Conservation (phyloP, 225 moss, liverwort and hornwort genomes). For the Polytrichum formosum region DNA sequence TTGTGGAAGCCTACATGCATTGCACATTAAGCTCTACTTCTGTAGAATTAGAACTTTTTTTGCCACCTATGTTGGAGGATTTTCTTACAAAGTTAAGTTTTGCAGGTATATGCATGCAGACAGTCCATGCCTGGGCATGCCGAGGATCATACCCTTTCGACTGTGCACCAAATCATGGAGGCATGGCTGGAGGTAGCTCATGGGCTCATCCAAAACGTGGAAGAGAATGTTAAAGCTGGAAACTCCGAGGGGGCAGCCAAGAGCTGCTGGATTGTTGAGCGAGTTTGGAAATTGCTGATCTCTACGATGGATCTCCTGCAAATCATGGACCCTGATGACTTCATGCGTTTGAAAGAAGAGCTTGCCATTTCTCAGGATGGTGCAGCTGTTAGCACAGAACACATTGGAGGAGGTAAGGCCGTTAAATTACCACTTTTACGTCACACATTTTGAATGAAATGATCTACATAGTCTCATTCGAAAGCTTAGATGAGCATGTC, state of each 20-base stretch:
- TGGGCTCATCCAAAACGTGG: constrained; percentile 51
- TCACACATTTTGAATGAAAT: not conserved
- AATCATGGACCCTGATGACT: constrained; percentile 88
- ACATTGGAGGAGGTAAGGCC: constrained; percentile 38
- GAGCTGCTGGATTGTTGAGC: constrained; percentile 77
- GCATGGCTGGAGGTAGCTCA: constrained; percentile 75
- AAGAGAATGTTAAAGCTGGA: constrained; percentile 38
- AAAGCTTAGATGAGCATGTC: no score
- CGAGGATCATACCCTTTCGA: constrained; percentile 75
- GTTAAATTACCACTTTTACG: not conserved
- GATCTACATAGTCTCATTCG: no score
- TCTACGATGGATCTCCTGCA: constrained; percentile 70
- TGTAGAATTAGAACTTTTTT: not conserved
- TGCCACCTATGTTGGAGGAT: not conserved
- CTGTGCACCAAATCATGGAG: constrained; percentile 86
- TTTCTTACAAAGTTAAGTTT: not conserved
- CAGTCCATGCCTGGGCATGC: constrained; percentile 56
- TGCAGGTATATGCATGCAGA: constrained; percentile 50
- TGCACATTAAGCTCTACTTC: no score
- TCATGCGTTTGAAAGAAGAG: constrained; percentile 75
- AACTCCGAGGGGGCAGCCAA: constrained; percentile 59
- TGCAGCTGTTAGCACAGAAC: constrained; percentile 33
- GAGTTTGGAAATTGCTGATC: constrained; percentile 78
- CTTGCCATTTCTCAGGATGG: constrained; percentile 55
- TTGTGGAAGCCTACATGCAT: no score